Conservation (phyloP, 2,329 filamentous ascomycete genomes). For the Penicillium polonicum region DNA sequence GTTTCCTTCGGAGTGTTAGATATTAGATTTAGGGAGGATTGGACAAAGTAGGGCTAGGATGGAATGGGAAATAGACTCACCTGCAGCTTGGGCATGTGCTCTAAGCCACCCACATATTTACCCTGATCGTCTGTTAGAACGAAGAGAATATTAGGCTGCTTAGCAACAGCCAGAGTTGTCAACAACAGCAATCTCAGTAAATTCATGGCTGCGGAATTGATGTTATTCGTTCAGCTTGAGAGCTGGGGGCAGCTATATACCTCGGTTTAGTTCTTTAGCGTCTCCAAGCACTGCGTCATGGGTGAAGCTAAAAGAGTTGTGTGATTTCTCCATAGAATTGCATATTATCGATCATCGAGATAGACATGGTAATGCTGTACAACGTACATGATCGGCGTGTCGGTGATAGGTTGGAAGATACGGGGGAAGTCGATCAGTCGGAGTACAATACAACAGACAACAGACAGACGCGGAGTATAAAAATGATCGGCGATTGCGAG, state of each 20-base stretch:
- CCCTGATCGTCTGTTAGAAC: no score
- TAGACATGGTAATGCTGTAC: neutral
- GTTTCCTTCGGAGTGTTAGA: no score
- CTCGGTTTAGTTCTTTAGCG: neutral
- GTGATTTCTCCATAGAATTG: conserved; percentile 24
- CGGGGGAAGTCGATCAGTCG: neutral
- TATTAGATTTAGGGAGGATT: no score
- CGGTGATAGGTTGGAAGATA: neutral
- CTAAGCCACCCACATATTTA: no score
- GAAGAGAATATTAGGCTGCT: no score
- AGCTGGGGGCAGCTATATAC: conserved; percentile 2
- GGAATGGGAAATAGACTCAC: no score
- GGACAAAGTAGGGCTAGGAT: no score
- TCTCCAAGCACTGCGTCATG: conserved; percentile 4
- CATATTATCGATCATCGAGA: conserved; percentile 12
- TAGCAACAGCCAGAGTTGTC: no score
- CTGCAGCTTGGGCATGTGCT: no score
- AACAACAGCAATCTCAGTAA: no score
- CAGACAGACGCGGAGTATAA: neutral
- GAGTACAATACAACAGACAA: neutral
- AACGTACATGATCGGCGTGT: neutral
- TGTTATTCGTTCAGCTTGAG: neutral
- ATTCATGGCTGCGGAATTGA: no score
- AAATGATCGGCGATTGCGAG: conserved; percentile 1
- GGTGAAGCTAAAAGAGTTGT: neutral